phyloP scores from a whole-genome alignment of 2,329 filamentous ascomycete genomes.

The Pyrenochaeta sp. region DNA sequence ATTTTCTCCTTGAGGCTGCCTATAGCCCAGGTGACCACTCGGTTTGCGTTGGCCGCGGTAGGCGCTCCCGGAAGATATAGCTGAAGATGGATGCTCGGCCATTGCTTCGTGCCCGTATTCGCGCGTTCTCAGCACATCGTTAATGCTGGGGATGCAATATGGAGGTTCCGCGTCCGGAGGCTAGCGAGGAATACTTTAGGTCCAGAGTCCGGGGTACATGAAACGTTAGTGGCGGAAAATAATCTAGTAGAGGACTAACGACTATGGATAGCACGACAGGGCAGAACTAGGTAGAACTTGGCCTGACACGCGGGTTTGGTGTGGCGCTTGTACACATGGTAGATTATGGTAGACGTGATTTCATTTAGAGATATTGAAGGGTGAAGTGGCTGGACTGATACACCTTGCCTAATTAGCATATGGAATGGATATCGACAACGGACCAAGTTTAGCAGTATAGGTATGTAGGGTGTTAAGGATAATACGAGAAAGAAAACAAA shows the following conservation, averaged over 20 bases:
- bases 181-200: neutral
- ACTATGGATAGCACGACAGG: slow-evolving; percentile 29
- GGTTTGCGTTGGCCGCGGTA: neutral
- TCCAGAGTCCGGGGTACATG: slow-evolving; percentile 18
- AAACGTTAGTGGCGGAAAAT: slow-evolving; percentile 40
- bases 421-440: too few species aligned
- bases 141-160: neutral
- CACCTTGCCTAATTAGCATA: too few species aligned
- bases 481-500: too few species aligned
- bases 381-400: too few species aligned
- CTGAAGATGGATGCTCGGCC: neutral
- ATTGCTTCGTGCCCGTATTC: neutral
- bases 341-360: too few species aligned
- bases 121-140: neutral
- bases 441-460: too few species aligned
- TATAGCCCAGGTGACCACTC: neutral
- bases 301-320: slow-evolving; percentile 3
- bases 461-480: too few species aligned
- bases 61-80: neutral
- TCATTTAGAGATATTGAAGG: too few species aligned
- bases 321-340: too few species aligned
- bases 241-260: slow-evolving; percentile 18
- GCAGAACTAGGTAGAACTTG: slow-evolving; percentile 12
- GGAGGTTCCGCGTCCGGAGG: neutral
- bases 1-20: neutral